A percentile compares a stretch with the other conserved stretches of the same genome.
phyloP scores from a whole-genome alignment of 2,329 filamentous ascomycete species.

The Tolypocladium tundrense region DNA sequence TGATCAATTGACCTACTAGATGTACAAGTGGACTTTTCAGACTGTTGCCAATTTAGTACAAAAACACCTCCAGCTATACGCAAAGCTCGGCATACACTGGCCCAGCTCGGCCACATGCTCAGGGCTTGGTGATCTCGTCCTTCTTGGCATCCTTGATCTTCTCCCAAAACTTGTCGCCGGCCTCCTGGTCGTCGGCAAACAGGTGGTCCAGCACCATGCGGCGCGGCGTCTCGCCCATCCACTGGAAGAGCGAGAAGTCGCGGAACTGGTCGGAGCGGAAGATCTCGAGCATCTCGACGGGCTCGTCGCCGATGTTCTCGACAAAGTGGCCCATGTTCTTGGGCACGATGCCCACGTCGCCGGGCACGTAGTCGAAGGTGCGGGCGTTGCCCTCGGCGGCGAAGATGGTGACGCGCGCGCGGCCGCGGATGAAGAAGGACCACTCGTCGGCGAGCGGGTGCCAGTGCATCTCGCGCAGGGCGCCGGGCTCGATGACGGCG shows the following conservation, averaged over 20 bases:
- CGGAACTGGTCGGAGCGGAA: constrained; percentile 62
- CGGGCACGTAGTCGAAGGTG: constrained; percentile 66
- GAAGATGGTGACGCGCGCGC: constrained; percentile 66
- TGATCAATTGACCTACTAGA: neutral
- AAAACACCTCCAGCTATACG: neutral
- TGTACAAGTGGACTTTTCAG: neutral
- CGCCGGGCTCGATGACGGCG: constrained; percentile 59
- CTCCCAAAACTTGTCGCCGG: constrained; percentile 51
- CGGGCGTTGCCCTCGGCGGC: constrained; percentile 56
- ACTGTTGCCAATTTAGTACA: neutral
- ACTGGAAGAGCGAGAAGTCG: constrained; percentile 65
- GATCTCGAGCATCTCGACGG: constrained; percentile 66
- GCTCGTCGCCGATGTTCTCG: constrained; percentile 70
- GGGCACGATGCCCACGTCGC: constrained; percentile 69
- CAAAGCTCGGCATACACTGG: neutral
- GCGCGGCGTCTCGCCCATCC: constrained; percentile 63
- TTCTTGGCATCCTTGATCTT: constrained; percentile 52
- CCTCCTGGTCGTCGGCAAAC: constrained; percentile 51
- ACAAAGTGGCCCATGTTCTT: constrained; percentile 73
- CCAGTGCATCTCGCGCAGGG: constrained; percentile 74
- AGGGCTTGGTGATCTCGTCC: constrained; percentile 29
- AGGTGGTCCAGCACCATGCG: constrained; percentile 56
- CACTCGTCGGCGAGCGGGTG: constrained; percentile 72
- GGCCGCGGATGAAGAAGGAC: constrained; percentile 67
- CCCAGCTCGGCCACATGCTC: neutral